Evolutionary conservation across 495 filamentous ascomycete species (phyloP).

Genomic region (Xylaria castorea): DNA sequence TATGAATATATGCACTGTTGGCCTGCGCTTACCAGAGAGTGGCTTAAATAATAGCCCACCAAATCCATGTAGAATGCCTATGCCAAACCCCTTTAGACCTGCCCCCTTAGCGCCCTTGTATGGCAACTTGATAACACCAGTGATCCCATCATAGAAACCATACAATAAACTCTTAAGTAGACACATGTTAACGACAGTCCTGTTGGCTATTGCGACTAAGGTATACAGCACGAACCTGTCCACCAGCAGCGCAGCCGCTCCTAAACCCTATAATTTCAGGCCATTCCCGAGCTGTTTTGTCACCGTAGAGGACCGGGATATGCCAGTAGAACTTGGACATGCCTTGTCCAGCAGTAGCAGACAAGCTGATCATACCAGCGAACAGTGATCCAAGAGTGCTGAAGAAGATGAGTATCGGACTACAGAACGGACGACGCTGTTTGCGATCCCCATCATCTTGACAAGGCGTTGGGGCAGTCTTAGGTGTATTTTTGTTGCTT

Average conservation of each 20-base stretch:
- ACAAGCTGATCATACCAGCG: conserved; percentile 1
- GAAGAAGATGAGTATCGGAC: conserved; percentile 4
- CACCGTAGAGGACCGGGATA: conserved; percentile 9
- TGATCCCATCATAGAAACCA: conserved; percentile 47
- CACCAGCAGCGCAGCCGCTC: conserved; percentile 8
- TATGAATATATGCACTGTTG: background rate
- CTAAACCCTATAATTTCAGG: conserved; percentile 4
- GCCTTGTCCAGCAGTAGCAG: conserved; percentile 12
- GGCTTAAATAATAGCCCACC: conserved; percentile 1
- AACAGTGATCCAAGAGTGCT: conserved; percentile 1
- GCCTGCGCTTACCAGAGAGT: conserved; percentile 3
- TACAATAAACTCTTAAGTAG: conserved; percentile 46
- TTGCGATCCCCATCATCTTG: background rate
- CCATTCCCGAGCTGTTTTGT: conserved; percentile 7
- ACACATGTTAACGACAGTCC: background rate
- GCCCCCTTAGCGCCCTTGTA: conserved; percentile 46
- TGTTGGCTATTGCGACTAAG: too few species aligned
- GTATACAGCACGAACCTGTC: background rate
- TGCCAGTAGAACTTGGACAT: conserved; percentile 14
- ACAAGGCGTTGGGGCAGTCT: background rate
- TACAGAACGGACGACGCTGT: conserved; percentile 4
- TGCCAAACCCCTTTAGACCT: conserved; percentile 41
- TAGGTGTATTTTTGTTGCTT: background rate
- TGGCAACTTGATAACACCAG: conserved; percentile 45
- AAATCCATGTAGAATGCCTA: conserved; percentile 43